Percentiles rank a stretch among this genome's conserved stretches.
phyloP scores from a whole-genome alignment of 306 rosid genomes.

The Styphnolobium japonicum region DNA sequence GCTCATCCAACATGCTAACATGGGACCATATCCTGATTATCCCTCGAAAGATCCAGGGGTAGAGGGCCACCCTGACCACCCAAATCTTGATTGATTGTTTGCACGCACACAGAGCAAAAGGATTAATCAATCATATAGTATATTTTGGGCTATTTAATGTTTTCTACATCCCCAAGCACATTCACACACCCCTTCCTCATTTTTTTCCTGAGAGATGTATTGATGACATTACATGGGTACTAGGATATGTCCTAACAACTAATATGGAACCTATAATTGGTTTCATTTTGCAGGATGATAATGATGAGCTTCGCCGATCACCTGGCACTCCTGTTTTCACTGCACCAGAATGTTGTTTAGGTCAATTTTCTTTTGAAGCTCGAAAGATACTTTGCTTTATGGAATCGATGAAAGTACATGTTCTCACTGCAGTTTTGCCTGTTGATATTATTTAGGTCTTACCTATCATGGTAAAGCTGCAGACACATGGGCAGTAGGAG shows the following conservation, averaged over 20 bases:
- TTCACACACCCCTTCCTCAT: neutral
- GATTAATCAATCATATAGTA: neutral
- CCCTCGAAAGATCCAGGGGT: neutral
- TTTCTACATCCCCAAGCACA: neutral
- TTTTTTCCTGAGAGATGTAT: neutral
- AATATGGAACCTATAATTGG: neutral
- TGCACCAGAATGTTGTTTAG: conserved; percentile 96
- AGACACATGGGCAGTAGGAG: conserved; percentile 98
- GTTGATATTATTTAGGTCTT: conserved; percentile 48
- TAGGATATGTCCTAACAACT: neutral
- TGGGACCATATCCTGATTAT: neutral
- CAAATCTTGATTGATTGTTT: neutral
- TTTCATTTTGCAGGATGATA: conserved; percentile 71
- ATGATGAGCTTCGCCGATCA: conserved; percentile 92
- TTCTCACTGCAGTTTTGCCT: conserved; percentile 12
- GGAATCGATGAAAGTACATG: neutral
- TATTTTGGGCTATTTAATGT: neutral
- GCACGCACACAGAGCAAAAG: too few relatives aligned
- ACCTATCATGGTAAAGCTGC: conserved; percentile 85
- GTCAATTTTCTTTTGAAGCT: conserved; percentile 34
- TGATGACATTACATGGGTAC: neutral
- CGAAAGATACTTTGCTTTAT: conserved; percentile 2
- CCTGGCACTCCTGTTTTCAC: conserved; percentile 99
- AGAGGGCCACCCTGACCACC: neutral
- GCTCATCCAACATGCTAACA: neutral